Conservation (phyloP, 2,329 filamentous ascomycete species). For the Talaromyces sp. region DNA sequence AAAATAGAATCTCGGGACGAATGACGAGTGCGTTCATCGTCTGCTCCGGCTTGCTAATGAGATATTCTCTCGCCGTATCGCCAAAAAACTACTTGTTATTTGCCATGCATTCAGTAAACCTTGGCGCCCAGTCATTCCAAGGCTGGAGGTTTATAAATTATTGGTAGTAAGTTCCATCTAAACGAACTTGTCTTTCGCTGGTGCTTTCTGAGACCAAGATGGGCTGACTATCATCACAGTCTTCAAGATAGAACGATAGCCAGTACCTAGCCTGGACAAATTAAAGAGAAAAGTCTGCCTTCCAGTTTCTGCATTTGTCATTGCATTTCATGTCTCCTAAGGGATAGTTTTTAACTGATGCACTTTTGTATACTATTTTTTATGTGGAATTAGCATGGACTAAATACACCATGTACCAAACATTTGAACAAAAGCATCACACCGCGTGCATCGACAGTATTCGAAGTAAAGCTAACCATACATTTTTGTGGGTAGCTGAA, state of each 20-base stretch:
- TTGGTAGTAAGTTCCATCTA: slow-evolving; percentile 7
- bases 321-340: not conserved
- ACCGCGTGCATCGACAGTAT: too few relatives aligned
- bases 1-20: slow-evolving; percentile 8
- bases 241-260: not conserved
- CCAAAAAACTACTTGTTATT: slow-evolving; percentile 11
- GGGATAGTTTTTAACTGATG: not conserved
- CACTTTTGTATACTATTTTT: not conserved
- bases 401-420: not conserved
- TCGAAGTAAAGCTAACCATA: too few relatives aligned
- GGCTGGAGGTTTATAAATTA: slow-evolving; percentile 7
- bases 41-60: slow-evolving; percentile 8
- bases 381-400: not conserved
- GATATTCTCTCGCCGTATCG: slow-evolving; percentile 11
- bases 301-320: not conserved
- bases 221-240: not conserved
- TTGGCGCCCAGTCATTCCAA: slow-evolving; percentile 9
- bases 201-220: not conserved
- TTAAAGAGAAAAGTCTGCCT: not conserved
- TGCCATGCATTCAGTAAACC: slow-evolving; percentile 11
- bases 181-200: not conserved
- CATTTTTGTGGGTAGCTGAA: too few relatives aligned
- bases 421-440: not conserved
- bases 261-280: not conserved
- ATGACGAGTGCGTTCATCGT: slow-evolving; percentile 10